Base-by-base conservation (phyloP, 2,329 filamentous ascomycete species). In the Sclerotinia borealis region DNA sequence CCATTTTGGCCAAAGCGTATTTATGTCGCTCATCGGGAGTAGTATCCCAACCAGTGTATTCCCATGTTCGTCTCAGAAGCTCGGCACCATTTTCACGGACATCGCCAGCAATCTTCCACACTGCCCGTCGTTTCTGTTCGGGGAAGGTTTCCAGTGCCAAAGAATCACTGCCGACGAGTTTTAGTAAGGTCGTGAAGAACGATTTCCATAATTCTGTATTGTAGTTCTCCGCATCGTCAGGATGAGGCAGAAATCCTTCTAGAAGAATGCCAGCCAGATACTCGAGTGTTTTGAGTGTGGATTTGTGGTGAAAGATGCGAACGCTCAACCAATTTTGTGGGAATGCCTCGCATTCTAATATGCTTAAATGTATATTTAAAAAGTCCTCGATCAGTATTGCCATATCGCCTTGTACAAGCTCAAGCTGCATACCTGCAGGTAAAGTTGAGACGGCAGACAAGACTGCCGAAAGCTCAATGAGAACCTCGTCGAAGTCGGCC, bases 51-150 rank as follows among this genome's bases (percentile, higher is more conserved):
- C 96, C 95, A 66, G 99, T 96, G 22, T 92, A 90, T 73, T 96
- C 91, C 95, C 95, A 99, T 7, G 90, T 93, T 34, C 86, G 84
- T 65, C 89, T 86, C 39, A 99, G 79, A 10, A 99, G 80, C 58
- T 93, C 90, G 4, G 95, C 93, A 19, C 96, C 95, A 68, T 92
- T 85, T 75, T 98, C 93, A 63, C 95, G 85, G 58, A 99, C 92
- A 77, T 99, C 96, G 7, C 95, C 95, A 4, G 93, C 95, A 73
- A 99, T 97, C 78, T 98, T 99, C 95, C 96, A 99, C 1, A 98
- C 93, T 0, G 95, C 93, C 62, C 95, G 83, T 51, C 95, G 83
- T 78, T 98, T 99, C 77, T 99, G 95, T 75, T 99, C 96, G 0
- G 95, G 92, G 73, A 97, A 98, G 0, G 93, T 96, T 74, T 99